A percentile compares a stretch with the other conserved stretches of the same genome.
These are phyloP conservation scores for Leccinellum rugosiceps DNA, from an alignment of 768 basidiomycete genomes.

Conservation along the genomic window DNA sequence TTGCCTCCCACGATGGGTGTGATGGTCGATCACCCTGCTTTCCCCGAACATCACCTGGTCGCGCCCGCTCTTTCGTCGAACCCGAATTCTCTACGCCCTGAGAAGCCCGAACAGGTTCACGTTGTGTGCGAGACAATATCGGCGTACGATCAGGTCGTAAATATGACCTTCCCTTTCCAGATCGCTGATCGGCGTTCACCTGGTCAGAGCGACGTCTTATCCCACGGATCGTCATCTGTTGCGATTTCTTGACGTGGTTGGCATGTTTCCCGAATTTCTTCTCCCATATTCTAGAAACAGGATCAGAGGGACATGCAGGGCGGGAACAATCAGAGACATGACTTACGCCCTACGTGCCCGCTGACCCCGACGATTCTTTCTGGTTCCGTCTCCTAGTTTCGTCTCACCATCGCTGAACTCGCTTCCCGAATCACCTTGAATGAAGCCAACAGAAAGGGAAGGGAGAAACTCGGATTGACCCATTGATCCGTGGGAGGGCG, in stretches of 20 bases:
- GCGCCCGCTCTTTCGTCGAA: background rate
- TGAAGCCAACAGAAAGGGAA: conserved; percentile 82
- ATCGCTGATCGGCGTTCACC: conserved; percentile 14
- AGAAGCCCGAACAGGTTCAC: background rate
- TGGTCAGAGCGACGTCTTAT: conserved; percentile 12
- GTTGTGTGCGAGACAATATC: background rate
- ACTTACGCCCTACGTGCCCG: conserved; percentile 92
- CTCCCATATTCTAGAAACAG: conserved; percentile 82
- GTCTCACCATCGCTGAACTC: conserved; percentile 71
- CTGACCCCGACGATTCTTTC: conserved; percentile 92
- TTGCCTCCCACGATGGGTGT: conserved; percentile 98
- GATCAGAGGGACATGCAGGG: background rate
- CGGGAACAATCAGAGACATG: background rate
- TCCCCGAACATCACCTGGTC: background rate
- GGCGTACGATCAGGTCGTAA: background rate
- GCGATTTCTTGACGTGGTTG: conserved; percentile 79
- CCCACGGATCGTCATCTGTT: conserved; percentile 22
- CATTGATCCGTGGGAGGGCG: conserved; percentile 20
- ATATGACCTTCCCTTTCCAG: conserved; percentile 10
- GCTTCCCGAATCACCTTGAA: conserved; percentile 73
- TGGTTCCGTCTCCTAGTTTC: conserved; percentile 47
- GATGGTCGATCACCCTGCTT: conserved; percentile 38
- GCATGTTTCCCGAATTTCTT: conserved; percentile 91
- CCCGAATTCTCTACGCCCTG: background rate
- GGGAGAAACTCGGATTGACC: conserved; percentile 74